phyloP scores from a whole-genome alignment of 129 eudicot species.

The Cynara cardunculus region DNA sequence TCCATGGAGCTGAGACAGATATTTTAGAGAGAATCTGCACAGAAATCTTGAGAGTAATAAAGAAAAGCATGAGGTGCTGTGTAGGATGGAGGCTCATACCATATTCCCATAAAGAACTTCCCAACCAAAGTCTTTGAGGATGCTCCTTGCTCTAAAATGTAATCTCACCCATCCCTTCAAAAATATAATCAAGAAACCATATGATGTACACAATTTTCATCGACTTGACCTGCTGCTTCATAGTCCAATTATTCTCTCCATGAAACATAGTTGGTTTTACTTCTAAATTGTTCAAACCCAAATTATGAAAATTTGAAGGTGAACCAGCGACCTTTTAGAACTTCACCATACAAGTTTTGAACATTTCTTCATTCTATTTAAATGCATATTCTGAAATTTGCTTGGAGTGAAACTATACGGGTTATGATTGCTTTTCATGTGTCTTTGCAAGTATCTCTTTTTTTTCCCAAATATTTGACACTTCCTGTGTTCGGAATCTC shows the following conservation, averaged over 20 bases:
- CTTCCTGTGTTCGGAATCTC: not conserved
- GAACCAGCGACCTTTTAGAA: not conserved
- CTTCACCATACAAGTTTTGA: not conserved
- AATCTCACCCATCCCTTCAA: not conserved
- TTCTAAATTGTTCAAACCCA: not conserved
- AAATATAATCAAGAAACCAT: not conserved
- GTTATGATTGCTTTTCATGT: not conserved
- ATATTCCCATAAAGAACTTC: not conserved
- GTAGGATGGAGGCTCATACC: not conserved
- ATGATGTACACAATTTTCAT: not conserved
- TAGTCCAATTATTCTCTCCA: not conserved
- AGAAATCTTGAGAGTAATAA: not conserved
- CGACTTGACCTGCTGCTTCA: not conserved
- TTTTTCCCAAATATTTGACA: not conserved
- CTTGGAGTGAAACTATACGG: not conserved
- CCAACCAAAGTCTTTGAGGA: not conserved
- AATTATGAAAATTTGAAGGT: not conserved
- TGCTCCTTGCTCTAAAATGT: not conserved
- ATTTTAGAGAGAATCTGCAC: not conserved
- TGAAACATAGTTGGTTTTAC: not conserved
- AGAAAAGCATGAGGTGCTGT: not conserved
- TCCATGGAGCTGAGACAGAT: too few relatives aligned
- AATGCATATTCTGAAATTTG: not conserved
- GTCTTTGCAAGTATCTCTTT: not conserved
- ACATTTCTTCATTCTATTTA: not conserved